A percentile compares a stretch with the other conserved stretches of the same genome.
Evolutionary conservation across 2,329 filamentous ascomycete species (phyloP).

Genomic region (Verticillium longisporum): DNA sequence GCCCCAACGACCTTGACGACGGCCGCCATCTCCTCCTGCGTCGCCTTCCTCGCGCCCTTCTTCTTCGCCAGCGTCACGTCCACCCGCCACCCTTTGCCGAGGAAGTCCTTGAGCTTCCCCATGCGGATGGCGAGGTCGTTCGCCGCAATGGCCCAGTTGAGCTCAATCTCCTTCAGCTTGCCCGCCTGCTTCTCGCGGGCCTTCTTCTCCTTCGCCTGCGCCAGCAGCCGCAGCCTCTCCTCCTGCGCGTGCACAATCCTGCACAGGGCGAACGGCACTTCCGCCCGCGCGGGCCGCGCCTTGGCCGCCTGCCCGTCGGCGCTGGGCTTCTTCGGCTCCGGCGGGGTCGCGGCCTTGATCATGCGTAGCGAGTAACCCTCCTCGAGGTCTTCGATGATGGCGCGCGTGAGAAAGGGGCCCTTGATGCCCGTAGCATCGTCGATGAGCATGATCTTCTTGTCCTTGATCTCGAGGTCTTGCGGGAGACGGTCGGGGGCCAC

Average conservation of each 20-base stretch:
- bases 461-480: slow-evolving; percentile 36
- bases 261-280: slow-evolving; percentile 52
- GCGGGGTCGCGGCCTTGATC: slow-evolving; percentile 26
- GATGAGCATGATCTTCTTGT: slow-evolving; percentile 33
- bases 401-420: slow-evolving; percentile 27
- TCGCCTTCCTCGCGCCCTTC: slow-evolving; percentile 57
- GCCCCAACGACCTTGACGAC: slow-evolving; percentile 40
- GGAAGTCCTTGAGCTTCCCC: slow-evolving; percentile 59
- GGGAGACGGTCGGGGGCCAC: slow-evolving; percentile 24
- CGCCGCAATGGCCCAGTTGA: slow-evolving; percentile 79
- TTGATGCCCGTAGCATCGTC: slow-evolving; percentile 28
- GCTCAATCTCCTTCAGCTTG: slow-evolving; percentile 68
- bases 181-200: slow-evolving; percentile 28
- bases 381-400: slow-evolving; percentile 34
- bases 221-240: slow-evolving; percentile 31
- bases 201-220: slow-evolving; percentile 36
- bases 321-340: slow-evolving; percentile 13
- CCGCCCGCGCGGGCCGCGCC: background rate
- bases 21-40: slow-evolving; percentile 50
- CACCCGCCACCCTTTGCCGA: slow-evolving; percentile 68
- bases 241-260: slow-evolving; percentile 56
- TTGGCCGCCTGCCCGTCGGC: background rate
- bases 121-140: slow-evolving; percentile 71
- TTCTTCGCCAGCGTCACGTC: slow-evolving; percentile 62
- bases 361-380: slow-evolving; percentile 32